Evolutionary conservation across 2,329 filamentous ascomycete genomes (phyloP), one percentile per base, ranked within the genome.

Genomic region (Catunica adiposa): DNA sequence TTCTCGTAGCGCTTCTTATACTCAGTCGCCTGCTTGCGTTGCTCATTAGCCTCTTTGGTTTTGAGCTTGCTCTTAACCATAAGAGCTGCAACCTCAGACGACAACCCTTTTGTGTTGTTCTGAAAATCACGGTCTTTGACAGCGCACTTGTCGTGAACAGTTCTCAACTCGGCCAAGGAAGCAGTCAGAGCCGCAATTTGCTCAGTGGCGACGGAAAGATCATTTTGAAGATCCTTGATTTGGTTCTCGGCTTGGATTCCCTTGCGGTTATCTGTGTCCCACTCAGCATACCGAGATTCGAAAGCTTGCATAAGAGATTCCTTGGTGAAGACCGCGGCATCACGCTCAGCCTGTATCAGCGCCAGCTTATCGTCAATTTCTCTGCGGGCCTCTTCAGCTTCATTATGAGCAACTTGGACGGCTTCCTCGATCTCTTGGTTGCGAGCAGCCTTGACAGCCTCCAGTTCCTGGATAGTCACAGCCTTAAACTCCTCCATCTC

Each of bases 1-100:
- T 58, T 58, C 44, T 58, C 56, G 20, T 58, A 58, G 9, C 56
- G 56, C 17, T 55, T 55, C 31, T 58, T 58, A 31, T 50, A 58
- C 29, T 58, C 56, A 23, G 55, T 40, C 15, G 55, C 55, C 38
- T 56, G 54, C 38, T 56, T 56, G 26, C 40, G 47, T 23, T 34
- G 38, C 48, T 56, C 54, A 15, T 53, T 58, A 47, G 53, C 56
- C 17, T 58, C 56, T 25, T 58, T 58, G 42, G 56, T 53, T 48
- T 58, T 58, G 40, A 53, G 31, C 38, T 58, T 58, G 23, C 22
- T 22, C 17, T 56, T 58, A 38, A 58, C 56, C 50, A 56, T 44
- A 3, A 58, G 48, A n/a, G 48, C 56, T 1, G 56, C 50, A 23
- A 58, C 40, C 42, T 58, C 56, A 26, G 51, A 34, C 3, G 47